Conservation (phyloP, 768 basidiomycete genomes). For the Collybia sordida region DNA sequence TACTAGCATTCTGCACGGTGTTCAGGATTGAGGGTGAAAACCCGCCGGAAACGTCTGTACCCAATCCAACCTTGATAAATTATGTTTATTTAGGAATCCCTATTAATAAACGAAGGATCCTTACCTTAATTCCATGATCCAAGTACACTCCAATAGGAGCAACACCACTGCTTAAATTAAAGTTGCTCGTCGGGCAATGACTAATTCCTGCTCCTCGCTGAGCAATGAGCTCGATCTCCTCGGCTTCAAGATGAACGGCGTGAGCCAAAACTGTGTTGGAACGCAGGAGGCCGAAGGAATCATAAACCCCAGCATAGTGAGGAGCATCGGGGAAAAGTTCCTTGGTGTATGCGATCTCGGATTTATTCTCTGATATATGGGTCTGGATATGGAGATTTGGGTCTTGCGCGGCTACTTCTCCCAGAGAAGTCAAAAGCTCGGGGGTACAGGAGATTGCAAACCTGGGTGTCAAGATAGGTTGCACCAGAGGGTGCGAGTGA, state of each 20-base stretch:
- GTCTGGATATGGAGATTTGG: constrained; percentile 81
- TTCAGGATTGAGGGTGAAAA: constrained; percentile 79
- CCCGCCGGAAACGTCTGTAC: constrained; percentile 91
- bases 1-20: constrained; percentile 71
- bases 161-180: constrained; percentile 85
- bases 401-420: constrained; percentile 57
- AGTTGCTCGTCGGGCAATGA: constrained; percentile 94
- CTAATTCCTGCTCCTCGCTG: constrained; percentile 70
- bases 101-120: background rate
- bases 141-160: constrained; percentile 78
- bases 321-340: constrained; percentile 61
- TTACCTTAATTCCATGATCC: constrained; percentile 84
- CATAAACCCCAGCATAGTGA: constrained; percentile 83
- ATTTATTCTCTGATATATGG: constrained; percentile 83
- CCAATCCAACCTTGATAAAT: constrained; percentile 78
- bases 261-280: constrained; percentile 86
- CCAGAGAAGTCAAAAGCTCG: constrained; percentile 62
- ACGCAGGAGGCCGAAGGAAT: constrained; percentile 71
- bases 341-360: constrained; percentile 68
- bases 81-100: background rate
- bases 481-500: constrained; percentile 57
- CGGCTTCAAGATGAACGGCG: constrained; percentile 73
- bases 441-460: constrained; percentile 90
- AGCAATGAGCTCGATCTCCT: constrained; percentile 74
- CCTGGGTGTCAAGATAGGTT: constrained; percentile 92